Evolutionary conservation across 179 eudicot genomes (phyloP).

Genomic region (Carnegiea gigantea): DNA sequence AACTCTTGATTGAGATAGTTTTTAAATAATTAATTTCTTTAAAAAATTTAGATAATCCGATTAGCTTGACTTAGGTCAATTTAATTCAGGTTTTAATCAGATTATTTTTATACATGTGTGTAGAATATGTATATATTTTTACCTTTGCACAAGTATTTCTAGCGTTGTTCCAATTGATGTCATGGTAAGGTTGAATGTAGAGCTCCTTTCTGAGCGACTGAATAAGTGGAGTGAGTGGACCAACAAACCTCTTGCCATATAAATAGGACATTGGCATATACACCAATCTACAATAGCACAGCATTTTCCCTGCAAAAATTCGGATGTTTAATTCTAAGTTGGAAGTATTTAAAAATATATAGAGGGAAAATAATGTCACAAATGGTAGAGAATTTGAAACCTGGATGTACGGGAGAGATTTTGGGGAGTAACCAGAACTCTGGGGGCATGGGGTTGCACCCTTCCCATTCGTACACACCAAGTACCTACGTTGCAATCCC

Average conservation of each 20-base stretch:
- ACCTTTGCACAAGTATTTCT: conserved; percentile 63
- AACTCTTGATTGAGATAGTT: no score
- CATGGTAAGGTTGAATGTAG: conserved; percentile 45
- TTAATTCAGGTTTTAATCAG: no score
- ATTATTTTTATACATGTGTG: no score
- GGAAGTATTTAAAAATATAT: not conserved
- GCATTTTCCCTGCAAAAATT: conserved; percentile 49
- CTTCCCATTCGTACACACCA: conserved; percentile 80
- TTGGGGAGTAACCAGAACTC: conserved; percentile 75
- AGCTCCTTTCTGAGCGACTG: conserved; percentile 53
- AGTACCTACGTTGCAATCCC: conserved; percentile 40
- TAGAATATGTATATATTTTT: not conserved
- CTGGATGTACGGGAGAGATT: conserved; percentile 67
- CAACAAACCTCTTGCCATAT: conserved; percentile 70
- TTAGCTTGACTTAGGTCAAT: no score
- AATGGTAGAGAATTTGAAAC: conserved; percentile 15
- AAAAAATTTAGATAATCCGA: no score
- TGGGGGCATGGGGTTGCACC: conserved; percentile 86
- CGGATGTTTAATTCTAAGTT: not conserved
- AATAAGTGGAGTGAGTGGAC: conserved; percentile 44
- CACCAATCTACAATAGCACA: conserved; percentile 52
- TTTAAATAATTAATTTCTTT: no score
- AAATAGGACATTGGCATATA: conserved; percentile 79
- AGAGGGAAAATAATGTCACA: no score
- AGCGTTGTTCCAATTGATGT: conserved; percentile 67